Evolutionary conservation across 2,329 filamentous ascomycete species (phyloP).

Genomic region (Botrytis fragariae): DNA sequence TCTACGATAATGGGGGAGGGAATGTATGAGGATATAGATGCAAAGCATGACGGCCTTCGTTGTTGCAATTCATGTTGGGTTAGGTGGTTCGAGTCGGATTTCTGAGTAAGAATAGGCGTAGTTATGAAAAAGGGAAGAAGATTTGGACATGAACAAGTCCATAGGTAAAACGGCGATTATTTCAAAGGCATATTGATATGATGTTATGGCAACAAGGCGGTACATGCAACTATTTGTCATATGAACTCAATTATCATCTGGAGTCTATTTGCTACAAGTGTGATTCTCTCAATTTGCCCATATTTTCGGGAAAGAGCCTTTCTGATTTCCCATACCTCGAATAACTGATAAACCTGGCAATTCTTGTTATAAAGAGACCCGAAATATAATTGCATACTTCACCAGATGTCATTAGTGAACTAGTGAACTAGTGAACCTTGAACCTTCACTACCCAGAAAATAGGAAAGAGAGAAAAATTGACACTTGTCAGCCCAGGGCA

Average conservation of each 20-base stretch:
- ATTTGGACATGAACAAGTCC: neutral
- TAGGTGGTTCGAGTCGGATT: neutral
- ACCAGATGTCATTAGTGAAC: neutral
- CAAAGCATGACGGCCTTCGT: fast-evolving
- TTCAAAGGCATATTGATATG: neutral
- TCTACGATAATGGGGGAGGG: neutral
- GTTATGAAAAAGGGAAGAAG: neutral
- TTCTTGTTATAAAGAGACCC: neutral
- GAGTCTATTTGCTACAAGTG: neutral
- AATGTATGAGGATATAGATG: neutral
- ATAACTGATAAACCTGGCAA: neutral
- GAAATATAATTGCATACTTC: neutral
- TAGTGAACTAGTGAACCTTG: too few species aligned
- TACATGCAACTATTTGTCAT: neutral
- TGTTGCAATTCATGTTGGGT: neutral
- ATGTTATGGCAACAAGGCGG: neutral
- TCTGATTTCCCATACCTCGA: neutral
- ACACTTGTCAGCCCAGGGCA: neutral
- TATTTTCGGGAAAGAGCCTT: neutral
- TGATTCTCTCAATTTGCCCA: neutral
- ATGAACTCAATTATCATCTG: neutral
- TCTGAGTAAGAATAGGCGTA: neutral
- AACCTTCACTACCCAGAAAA: neutral
- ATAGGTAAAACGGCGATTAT: neutral
- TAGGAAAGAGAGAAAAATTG: neutral